Evolutionary conservation across 1,284 basidiomycete genomes (phyloP), one percentile per base, ranked within the genome.

Genomic region (Boletus semigastroideus): DNA sequence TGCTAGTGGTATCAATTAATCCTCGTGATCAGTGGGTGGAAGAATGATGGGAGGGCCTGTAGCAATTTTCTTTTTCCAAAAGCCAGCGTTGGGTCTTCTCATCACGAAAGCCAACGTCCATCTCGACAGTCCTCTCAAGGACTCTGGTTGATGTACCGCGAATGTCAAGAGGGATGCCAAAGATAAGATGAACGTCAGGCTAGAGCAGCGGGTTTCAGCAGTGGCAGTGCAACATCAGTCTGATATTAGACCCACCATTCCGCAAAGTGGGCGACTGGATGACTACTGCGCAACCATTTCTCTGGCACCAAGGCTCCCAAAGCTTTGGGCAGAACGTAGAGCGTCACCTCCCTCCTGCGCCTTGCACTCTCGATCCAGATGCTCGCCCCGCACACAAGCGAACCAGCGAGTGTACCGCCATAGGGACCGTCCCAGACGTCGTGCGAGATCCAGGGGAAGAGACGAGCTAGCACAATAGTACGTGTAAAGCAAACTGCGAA

Each of bases 391-490:
- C 87, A 90, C n/a, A 76, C 69, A 30, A 90, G 64, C 54, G 83
- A 86, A n/a, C 85, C 87, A 9, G 73, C 76, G 51, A 90, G 68
- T 30, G 85, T 70, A 56, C 83, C 79, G 1, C 88, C 87, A 51
- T 74, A 78, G 3, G 87, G 84, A 0, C 87, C 86, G 60, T 91
- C 88, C 79, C 84, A 87, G 56, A 86, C 80, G 55, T 90, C 79
- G 60, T 90, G 86, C 8, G 87, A 84, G 42, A 90, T 72, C 28
- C 65, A 71, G 0, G 86, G 86, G 43, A 90, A 75, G 7, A 84
- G 60, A 25, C 78, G 79, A 2, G 87, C 85, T 9, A 87, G 66
- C 5, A 79, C 70, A 5, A 86, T 69, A 2, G 87, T 84, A 44
- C 88, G 81, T 7, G 82, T 80, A 40, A 83, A 66, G 68, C 87